These are phyloP conservation scores for Cucumis sativus DNA, from an alignment of 306 rosid species.

Conservation along the genomic window Cucumber_9930_V3 NC_026661.2:18730001-18730500, in stretches of 20 bases:
- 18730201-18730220: not conserved
- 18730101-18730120: not conserved
- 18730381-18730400: not conserved
- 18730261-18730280: not conserved
- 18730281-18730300: not conserved
- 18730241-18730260: not conserved
- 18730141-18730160: not conserved
- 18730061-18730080: not conserved
- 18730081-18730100: not conserved
- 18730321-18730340: not conserved
- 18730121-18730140: not conserved
- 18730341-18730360: not conserved
- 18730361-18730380: not conserved
- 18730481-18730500: not conserved
- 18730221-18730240: not conserved
- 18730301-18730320: not conserved
- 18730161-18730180: not conserved
- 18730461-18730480: not conserved
- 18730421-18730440: not conserved
- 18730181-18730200: not conserved
- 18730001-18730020: not conserved
- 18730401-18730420: not conserved
- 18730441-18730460: not conserved
- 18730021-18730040: not conserved
- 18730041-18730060: not conserved